phyloP scores from a whole-genome alignment of 2,329 filamentous ascomycete genomes.

The Trichoderma oligosporum region DNA sequence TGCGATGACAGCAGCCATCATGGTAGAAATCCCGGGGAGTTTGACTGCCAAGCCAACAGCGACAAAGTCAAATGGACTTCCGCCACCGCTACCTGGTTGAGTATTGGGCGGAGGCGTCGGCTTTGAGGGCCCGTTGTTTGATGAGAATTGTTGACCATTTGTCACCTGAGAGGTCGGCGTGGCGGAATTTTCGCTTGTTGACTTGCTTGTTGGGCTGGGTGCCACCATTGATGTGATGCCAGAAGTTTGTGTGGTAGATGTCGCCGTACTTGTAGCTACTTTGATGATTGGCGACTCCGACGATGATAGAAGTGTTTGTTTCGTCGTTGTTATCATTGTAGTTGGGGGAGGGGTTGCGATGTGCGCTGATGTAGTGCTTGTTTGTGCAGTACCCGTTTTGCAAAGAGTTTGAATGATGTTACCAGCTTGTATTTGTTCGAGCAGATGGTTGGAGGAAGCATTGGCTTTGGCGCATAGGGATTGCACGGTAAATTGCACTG shows the following conservation, averaged over 20 bases:
- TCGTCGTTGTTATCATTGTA: background rate
- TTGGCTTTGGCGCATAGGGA: slow-evolving; percentile 14
- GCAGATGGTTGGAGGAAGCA: slow-evolving; percentile 17
- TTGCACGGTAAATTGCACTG: slow-evolving; percentile 29
- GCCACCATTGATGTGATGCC: background rate
- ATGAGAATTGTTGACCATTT: background rate
- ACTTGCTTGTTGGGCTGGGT: background rate
- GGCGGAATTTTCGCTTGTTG: background rate
- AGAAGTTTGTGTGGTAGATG: background rate
- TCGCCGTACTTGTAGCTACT: background rate
- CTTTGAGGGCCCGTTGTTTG: background rate
- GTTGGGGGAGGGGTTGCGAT: background rate
- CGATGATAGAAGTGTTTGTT: background rate
- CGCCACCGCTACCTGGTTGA: slow-evolving; percentile 23
- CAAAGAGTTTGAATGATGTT: slow-evolving; percentile 2
- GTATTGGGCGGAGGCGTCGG: slow-evolving; percentile 11
- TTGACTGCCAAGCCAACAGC: background rate
- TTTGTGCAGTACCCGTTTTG: background rate
- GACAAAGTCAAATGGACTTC: slow-evolving; percentile 25
- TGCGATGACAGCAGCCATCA: background rate
- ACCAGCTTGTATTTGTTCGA: background rate
- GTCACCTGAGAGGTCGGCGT: background rate
- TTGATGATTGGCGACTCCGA: background rate
- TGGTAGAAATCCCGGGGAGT: background rate
- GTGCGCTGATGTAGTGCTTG: background rate